Evolutionary conservation across 2,329 filamentous ascomycete species (phyloP), one percentile per base, ranked within the genome.

Genomic region (Diaporthe capsici): DNA sequence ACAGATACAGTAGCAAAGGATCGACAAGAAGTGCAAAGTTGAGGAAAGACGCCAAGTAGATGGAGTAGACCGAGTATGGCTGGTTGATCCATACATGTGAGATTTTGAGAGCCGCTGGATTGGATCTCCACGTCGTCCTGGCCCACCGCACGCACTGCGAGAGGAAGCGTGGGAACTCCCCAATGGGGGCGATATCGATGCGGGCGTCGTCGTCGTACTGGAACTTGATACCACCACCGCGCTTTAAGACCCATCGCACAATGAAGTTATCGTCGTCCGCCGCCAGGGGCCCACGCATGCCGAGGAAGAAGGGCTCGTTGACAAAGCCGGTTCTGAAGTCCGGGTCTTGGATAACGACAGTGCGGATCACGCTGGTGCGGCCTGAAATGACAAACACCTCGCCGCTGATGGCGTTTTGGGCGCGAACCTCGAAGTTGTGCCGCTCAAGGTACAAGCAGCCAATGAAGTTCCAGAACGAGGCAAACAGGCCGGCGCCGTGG

Each of bases 401-500:
- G 57, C 57, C 57, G 34, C 57, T 61, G 34, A 61, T 61, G 6
- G 57, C 34, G 5, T 61, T 61, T 13, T 61, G 57, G 34, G 57
- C 57, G 34, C 57, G 34, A 5, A 22, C n/a, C 17, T 61, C 57
- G 34, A 61, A 61, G 57, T 61, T 61, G 57, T 61, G 57, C 5
- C 57, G 57, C 34, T 61, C 57, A 10, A 61, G 57, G 20, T 61
- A 61, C 4, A 61, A 34, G 22, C 57, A 61, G 57, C 57, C 57
- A 22, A 61, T 39, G 34, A 61, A 42, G 13, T 61, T 61, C 57
- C 57, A 61, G 57, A 61, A 42, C 17, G 57, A 61, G 22, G 57
- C 22, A 25, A 42, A 39, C 22, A n/a, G 12, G 5, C 57, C 57
- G 34, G 34, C 34, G 22, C 13, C 22, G 6, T 13, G 57, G 22